Percentiles rank a stretch among this genome's conserved stretches.
Conservation (phyloP, 164 flowering plant genomes). For the Vitis rupestris region DNA sequence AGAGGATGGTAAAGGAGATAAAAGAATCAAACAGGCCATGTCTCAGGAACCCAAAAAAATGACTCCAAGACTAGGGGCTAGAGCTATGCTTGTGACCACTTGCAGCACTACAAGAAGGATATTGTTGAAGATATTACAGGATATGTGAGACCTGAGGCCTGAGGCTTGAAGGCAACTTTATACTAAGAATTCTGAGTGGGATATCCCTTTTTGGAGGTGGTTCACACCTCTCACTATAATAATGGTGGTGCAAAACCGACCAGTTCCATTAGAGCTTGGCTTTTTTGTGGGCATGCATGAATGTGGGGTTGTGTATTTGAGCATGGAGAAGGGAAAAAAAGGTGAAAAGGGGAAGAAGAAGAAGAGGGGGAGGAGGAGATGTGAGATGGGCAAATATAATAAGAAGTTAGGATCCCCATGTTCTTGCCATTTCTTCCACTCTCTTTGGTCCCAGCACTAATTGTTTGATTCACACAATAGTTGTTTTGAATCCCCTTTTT, state of each 20-base stretch:
- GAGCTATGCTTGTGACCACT: slow-evolving; percentile 1
- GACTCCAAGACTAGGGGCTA: background rate
- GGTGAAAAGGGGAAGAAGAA: background rate
- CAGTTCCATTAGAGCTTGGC: slow-evolving; percentile 7
- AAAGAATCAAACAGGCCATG: background rate
- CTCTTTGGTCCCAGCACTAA: background rate
- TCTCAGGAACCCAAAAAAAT: background rate
- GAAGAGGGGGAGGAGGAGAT: background rate
- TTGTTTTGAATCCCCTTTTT: background rate
- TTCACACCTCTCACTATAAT: background rate
- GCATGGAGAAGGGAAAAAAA: background rate
- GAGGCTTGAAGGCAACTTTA: background rate
- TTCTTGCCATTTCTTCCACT: background rate
- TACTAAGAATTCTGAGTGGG: slow-evolving; percentile 4
- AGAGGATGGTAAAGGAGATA: background rate
- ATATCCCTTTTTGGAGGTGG: background rate
- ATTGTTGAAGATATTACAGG: too few relatives aligned
- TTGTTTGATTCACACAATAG: background rate
- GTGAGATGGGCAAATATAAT: background rate
- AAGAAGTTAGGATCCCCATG: background rate
- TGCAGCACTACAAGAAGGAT: too few relatives aligned
- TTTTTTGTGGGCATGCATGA: too few relatives aligned
- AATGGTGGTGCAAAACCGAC: slow-evolving; percentile 10
- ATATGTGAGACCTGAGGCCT: too few relatives aligned
- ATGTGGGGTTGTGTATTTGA: too few relatives aligned